Evolutionary conservation across 2,329 filamentous ascomycete genomes (phyloP).

Genomic region (Fusarium sp.): DNA sequence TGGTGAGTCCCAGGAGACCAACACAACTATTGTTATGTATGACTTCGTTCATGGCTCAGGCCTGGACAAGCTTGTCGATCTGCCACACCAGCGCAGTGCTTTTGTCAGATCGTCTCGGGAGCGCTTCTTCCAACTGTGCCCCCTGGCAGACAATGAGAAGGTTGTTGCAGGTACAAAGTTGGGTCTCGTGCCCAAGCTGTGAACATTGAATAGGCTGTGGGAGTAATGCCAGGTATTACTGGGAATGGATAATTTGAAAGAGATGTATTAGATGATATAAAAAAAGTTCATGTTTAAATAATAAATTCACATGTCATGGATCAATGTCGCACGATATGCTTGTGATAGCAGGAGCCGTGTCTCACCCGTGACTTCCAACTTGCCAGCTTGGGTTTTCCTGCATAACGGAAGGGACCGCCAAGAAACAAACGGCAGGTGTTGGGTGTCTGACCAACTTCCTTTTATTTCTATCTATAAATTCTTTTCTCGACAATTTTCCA

Average conservation of each 20-base stretch:
- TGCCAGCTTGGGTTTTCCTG: background rate
- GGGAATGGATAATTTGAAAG: background rate
- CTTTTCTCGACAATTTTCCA: background rate
- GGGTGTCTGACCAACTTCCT: background rate
- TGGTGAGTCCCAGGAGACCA: conserved; percentile 79
- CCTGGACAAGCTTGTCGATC: conserved; percentile 77
- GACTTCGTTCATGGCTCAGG: conserved; percentile 80
- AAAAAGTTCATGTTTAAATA: background rate
- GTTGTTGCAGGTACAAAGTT: conserved; percentile 66
- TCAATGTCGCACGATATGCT: background rate
- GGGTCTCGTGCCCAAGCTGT: conserved; percentile 67
- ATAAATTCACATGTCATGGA: background rate
- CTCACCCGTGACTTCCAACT: background rate
- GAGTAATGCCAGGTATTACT: background rate
- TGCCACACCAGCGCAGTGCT: conserved; percentile 78
- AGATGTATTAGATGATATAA: background rate
- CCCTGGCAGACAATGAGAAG: conserved; percentile 68
- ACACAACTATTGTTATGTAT: conserved; percentile 77
- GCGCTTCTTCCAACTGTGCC: conserved; percentile 77
- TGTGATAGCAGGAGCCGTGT: background rate
- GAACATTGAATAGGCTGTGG: conserved; percentile 22
- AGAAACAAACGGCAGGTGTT: background rate
- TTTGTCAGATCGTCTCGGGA: conserved; percentile 74
- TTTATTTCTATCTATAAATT: background rate
- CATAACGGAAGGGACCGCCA: background rate